Percentiles rank a stretch among this genome's conserved stretches.
phyloP scores from a whole-genome alignment of 129 eudicot species.

The Centaurea solstitialis region DNA sequence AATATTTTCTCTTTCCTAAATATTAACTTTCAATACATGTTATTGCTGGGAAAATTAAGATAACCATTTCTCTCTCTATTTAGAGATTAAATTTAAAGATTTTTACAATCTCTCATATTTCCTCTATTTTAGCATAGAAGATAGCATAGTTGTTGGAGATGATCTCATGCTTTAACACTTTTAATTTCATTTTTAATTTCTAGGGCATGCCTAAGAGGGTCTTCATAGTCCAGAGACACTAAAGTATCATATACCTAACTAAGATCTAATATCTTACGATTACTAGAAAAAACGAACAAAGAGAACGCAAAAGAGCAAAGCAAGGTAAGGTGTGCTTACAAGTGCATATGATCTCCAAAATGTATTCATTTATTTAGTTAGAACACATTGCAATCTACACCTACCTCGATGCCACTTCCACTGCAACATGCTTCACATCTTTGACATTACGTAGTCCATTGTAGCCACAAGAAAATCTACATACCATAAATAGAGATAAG shows the following conservation, averaged over 20 bases:
- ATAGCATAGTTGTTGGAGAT: too few relatives aligned
- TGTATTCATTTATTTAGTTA: neutral
- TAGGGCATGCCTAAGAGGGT: neutral
- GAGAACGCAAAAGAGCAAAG: neutral
- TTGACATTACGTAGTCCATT: slow-evolving; percentile 60
- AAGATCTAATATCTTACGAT: neutral
- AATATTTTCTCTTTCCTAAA: too few relatives aligned
- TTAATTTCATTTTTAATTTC: neutral
- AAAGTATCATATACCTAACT: neutral
- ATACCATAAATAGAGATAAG: neutral
- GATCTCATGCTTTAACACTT: neutral
- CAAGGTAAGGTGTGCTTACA: neutral
- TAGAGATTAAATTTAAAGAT: too few relatives aligned
- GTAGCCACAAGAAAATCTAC: slow-evolving; percentile 65
- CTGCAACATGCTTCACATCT: slow-evolving; percentile 45
- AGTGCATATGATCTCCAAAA: neutral
- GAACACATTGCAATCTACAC: neutral
- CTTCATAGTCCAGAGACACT: neutral
- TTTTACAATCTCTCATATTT: too few relatives aligned
- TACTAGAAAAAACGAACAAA: neutral
- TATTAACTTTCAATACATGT: too few relatives aligned
- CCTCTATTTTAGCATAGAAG: too few relatives aligned
- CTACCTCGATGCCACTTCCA: slow-evolving; percentile 6
- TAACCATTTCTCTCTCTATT: too few relatives aligned
- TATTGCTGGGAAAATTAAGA: too few relatives aligned